Percentiles rank a stretch among this genome's conserved stretches.
These are phyloP conservation scores for Xenosphaeropsis pyriputrescens DNA, from an alignment of 2,329 filamentous ascomycete genomes.

Conservation along the genomic window DNA sequence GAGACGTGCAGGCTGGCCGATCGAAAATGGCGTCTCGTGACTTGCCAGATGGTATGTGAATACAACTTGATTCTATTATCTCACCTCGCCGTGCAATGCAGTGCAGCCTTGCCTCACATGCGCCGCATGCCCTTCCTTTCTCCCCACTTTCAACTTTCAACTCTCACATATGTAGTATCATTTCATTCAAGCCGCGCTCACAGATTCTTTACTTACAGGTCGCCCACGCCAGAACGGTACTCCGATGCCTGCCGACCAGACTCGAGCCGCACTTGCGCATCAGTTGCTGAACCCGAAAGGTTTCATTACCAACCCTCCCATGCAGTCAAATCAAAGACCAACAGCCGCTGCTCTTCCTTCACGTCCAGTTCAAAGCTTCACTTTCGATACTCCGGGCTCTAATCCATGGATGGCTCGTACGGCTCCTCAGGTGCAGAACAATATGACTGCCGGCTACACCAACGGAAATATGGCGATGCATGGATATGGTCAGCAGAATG, in stretches of 20 bases:
- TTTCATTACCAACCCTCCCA: conserved; percentile 6
- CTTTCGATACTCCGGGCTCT: conserved; percentile 16
- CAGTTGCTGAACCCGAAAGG: conserved; percentile 26
- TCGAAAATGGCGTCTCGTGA: conserved; percentile 20
- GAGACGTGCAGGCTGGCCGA: conserved; percentile 6
- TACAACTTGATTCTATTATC: conserved; percentile 4
- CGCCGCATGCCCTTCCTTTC: background rate
- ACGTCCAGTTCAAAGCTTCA: conserved; percentile 10
- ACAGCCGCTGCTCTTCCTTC: background rate
- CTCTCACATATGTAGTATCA: conserved; percentile 8
- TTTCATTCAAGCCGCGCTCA: no score
- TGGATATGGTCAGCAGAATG: conserved; percentile 9
- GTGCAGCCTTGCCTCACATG: background rate
- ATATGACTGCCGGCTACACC: background rate
- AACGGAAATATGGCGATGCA: conserved; percentile 5
- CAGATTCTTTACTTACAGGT: conserved; percentile 8
- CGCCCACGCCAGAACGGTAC: conserved; percentile 13
- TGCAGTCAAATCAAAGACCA: conserved; percentile 4
- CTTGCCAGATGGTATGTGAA: conserved; percentile 17
- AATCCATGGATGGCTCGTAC: conserved; percentile 3
- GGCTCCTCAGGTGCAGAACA: conserved; percentile 1
- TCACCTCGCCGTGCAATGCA: background rate
- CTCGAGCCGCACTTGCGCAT: conserved; percentile 6
- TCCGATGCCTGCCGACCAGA: no score
- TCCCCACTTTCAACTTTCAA: conserved; percentile 2